Conservation (phyloP, 2,329 filamentous ascomycete species). For the Didymella keratinophila region DNA sequence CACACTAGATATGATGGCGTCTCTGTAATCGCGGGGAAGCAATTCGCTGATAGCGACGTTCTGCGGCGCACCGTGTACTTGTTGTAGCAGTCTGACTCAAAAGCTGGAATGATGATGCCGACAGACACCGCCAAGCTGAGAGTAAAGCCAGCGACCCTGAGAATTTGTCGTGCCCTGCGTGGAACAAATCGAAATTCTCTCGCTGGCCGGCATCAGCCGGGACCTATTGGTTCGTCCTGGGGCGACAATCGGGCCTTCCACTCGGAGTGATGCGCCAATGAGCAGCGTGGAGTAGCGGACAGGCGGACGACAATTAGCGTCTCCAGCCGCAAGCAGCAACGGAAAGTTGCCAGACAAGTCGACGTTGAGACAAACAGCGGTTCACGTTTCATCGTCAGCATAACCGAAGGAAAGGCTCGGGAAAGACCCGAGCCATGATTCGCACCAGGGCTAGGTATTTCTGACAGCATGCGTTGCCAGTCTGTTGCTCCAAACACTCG, state of each 20-base stretch:
- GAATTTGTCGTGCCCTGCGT: slow-evolving; percentile 5
- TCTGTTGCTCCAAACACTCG: neutral
- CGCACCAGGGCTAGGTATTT: neutral
- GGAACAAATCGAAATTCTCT: slow-evolving; percentile 5
- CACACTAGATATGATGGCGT: slow-evolving; percentile 6
- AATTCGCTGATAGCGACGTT: slow-evolving; percentile 4
- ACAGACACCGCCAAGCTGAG: slow-evolving; percentile 6
- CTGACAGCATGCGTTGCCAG: slow-evolving; percentile 8
- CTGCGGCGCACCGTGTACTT: slow-evolving; percentile 4
- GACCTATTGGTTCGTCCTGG: slow-evolving; percentile 5
- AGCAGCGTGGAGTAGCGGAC: slow-evolving; percentile 11
- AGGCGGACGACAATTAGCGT: slow-evolving; percentile 5
- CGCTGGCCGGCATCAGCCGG: slow-evolving; percentile 6
- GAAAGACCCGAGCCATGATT: slow-evolving; percentile 9
- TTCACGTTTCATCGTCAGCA: neutral
- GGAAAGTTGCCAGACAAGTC: neutral
- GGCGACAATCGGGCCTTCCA: slow-evolving; percentile 14
- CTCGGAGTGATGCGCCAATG: slow-evolving; percentile 5
- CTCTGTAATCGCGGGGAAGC: slow-evolving; percentile 8
- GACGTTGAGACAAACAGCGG: neutral
- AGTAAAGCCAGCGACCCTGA: neutral
- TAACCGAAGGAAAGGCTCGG: neutral
- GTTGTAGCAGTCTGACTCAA: slow-evolving; percentile 14
- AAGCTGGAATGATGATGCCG: slow-evolving; percentile 1
- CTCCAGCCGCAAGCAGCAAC: slow-evolving; percentile 6